phyloP scores from a whole-genome alignment of 306 rosid species.

The Canavalia gladiata region DNA sequence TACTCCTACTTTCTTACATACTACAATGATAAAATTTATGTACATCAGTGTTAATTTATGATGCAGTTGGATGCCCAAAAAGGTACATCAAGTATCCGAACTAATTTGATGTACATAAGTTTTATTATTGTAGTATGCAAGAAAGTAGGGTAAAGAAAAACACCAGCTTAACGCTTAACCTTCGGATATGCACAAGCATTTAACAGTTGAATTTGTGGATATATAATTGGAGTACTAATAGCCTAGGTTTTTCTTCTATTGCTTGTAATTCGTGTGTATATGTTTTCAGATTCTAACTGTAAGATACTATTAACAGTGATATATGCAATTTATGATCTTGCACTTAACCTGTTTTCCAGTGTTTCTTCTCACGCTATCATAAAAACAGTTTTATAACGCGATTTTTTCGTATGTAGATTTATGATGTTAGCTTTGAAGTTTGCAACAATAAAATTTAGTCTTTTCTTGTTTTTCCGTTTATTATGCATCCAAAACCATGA shows the following conservation, averaged over 20 bases:
- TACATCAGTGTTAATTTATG: too few relatives aligned
- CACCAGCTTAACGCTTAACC: constrained; percentile 26
- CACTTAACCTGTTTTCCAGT: not conserved
- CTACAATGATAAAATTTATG: too few relatives aligned
- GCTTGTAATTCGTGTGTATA: not conserved
- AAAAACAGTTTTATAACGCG: not conserved
- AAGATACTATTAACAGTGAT: not conserved
- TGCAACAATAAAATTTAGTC: not conserved
- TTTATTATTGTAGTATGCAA: constrained; percentile 18
- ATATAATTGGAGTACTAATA: constrained; percentile 33
- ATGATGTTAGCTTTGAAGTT: not conserved
- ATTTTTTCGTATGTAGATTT: not conserved
- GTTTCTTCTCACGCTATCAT: constrained; percentile 1
- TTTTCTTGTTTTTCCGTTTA: not conserved
- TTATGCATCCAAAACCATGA: not conserved
- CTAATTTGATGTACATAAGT: constrained; percentile 42
- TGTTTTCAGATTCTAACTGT: constrained; percentile 29
- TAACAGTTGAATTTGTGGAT: constrained; percentile 24
- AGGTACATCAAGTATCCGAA: constrained; percentile 37
- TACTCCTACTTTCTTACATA: too few relatives aligned
- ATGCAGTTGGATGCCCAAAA: constrained; percentile 12
- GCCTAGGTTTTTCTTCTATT: constrained; percentile 39
- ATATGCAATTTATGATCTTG: constrained; percentile 1
- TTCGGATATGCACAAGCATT: constrained; percentile 27
- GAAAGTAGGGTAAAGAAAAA: constrained; percentile 14